Percentiles rank a stretch among this genome's conserved stretches.
Conservation (phyloP, 768 basidiomycete species). For the Tylopilus sp. region DNA sequence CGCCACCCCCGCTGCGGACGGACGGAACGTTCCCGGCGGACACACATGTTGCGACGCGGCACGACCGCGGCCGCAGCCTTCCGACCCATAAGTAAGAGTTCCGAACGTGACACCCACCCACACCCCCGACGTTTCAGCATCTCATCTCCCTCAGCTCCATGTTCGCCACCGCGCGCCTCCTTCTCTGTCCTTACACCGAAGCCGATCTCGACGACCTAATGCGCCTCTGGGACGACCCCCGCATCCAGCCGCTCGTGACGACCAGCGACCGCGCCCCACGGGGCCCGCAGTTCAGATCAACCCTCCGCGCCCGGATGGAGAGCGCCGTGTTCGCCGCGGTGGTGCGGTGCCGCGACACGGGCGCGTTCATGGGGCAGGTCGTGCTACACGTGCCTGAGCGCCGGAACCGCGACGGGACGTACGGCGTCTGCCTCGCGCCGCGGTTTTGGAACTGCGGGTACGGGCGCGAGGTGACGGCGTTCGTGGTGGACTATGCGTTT, state of each 20-base stretch:
- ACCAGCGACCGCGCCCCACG: slow-evolving; percentile 13
- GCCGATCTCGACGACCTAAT: slow-evolving; percentile 31
- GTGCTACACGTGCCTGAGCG: slow-evolving; percentile 25
- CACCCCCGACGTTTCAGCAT: not conserved
- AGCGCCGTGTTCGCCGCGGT: slow-evolving; percentile 28
- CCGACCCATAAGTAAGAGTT: not conserved
- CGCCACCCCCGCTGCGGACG: slow-evolving; percentile 5
- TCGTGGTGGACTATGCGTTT: slow-evolving; percentile 41
- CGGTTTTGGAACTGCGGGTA: slow-evolving; percentile 40
- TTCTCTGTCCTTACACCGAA: slow-evolving; percentile 31
- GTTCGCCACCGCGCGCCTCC: slow-evolving; percentile 32
- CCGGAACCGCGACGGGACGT: slow-evolving; percentile 30
- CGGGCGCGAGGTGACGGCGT: slow-evolving; percentile 39
- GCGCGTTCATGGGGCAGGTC: slow-evolving; percentile 33
- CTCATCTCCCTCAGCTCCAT: slow-evolving; percentile 6
- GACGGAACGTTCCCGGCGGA: not conserved
- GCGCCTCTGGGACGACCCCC: slow-evolving; percentile 29
- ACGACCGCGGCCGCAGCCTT: slow-evolving; percentile 22
- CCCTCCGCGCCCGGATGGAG: slow-evolving; percentile 22
- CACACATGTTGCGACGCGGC: not conserved
- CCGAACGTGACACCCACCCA: not conserved
- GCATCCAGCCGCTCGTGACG: slow-evolving; percentile 21
- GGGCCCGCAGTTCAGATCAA: slow-evolving; percentile 15
- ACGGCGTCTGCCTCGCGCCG: slow-evolving; percentile 30
- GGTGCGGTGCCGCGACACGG: slow-evolving; percentile 26